Evolutionary conservation across 345 rosid genomes (phyloP).

Genomic region (Moringa oleifera): DNA sequence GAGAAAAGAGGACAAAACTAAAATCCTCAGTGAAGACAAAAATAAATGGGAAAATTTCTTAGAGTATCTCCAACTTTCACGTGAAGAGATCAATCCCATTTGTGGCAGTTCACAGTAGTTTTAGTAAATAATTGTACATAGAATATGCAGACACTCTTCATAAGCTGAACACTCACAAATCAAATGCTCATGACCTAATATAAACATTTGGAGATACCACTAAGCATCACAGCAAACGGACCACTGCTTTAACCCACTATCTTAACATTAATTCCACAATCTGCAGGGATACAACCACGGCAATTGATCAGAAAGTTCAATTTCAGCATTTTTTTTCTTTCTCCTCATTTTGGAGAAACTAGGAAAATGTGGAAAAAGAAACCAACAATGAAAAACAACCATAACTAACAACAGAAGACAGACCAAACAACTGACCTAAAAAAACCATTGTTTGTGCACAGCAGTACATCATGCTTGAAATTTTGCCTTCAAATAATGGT

Average conservation of each 20-base stretch:
- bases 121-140: too few relatives aligned
- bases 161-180: too few relatives aligned
- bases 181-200: too few relatives aligned
- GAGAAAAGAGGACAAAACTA: not conserved
- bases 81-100: not conserved
- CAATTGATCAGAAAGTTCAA: too few relatives aligned
- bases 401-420: not conserved
- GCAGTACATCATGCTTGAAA: not conserved
- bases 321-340: too few relatives aligned
- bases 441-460: not conserved
- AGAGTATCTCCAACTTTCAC: not conserved
- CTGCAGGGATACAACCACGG: not conserved
- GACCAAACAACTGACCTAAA: not conserved
- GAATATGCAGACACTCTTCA: not conserved
- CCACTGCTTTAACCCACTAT: not conserved
- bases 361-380: too few relatives aligned
- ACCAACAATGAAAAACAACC: too few relatives aligned
- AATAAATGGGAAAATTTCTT: not conserved
- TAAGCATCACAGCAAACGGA: not conserved
- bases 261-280: not conserved
- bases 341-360: too few relatives aligned
- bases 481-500: not conserved
- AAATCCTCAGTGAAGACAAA: too few relatives aligned
- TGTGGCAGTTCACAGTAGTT: not conserved
- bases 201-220: too few relatives aligned